A percentile compares a stretch with the other conserved stretches of the same genome.
Conservation (phyloP, 1,284 basidiomycete genomes). For the Rhodotorula sp. region DNA sequence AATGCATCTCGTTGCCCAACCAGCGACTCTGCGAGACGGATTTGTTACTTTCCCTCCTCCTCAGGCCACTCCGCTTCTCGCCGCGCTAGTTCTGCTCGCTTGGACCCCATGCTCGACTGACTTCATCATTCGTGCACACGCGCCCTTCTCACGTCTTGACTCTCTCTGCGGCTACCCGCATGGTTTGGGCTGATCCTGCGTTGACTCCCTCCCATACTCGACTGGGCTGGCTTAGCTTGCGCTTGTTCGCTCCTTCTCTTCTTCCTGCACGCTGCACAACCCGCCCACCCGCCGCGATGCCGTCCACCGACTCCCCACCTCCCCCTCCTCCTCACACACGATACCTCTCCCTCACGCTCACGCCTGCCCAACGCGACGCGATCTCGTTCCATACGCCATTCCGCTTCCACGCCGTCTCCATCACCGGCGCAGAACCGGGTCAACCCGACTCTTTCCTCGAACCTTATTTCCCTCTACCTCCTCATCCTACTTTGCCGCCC, state of each 20-base stretch:
- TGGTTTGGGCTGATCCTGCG: no score
- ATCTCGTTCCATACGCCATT: constrained; percentile 1
- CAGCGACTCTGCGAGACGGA: no score
- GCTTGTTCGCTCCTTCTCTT: neutral
- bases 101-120: neutral
- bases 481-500: neutral
- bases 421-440: neutral
- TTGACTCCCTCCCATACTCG: neutral
- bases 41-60: neutral
- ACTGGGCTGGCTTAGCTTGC: neutral
- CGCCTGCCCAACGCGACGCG: neutral
- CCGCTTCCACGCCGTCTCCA: neutral
- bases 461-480: constrained; percentile 12
- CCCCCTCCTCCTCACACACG: no score
- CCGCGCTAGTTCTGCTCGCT: no score
- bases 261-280: neutral
- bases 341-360: neutral
- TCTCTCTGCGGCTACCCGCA: neutral
- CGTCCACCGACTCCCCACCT: neutral
- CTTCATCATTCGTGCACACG: neutral
- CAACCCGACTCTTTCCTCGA: neutral
- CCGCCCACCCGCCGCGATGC: neutral
- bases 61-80: neutral
- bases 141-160: neutral
- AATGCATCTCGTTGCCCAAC: no score